phyloP scores from a whole-genome alignment of 2,329 filamentous ascomycete species.

The Mollisiaceae sp. region DNA sequence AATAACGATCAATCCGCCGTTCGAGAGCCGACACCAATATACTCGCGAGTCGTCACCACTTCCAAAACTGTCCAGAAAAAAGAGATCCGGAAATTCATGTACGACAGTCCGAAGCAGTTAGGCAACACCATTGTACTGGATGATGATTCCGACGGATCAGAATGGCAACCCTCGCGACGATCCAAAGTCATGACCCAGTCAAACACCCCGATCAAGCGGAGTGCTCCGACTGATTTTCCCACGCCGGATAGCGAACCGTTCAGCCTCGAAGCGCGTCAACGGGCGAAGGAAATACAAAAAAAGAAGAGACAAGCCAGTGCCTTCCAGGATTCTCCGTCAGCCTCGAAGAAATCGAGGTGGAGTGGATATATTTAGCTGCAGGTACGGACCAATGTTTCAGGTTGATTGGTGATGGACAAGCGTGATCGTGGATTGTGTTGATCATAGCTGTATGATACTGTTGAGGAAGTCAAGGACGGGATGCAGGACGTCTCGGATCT shows the following conservation, averaged over 20 bases:
- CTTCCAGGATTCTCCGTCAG: background rate
- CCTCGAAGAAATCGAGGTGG: background rate
- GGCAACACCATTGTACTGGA: background rate
- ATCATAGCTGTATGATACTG: no score
- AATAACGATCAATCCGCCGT: background rate
- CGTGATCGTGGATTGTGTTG: no score
- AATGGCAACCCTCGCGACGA: background rate
- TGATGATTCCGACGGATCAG: background rate
- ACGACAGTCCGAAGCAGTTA: background rate
- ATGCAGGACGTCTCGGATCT: no score
- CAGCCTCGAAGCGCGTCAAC: background rate
- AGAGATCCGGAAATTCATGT: background rate
- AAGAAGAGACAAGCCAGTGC: background rate
- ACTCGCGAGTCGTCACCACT: background rate
- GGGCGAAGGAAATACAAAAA: background rate
- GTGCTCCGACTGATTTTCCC: no score
- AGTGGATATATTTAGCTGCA: background rate
- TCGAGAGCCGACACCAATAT: background rate
- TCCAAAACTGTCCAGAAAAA: slow-evolving; percentile 1
- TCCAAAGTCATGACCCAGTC: background rate
- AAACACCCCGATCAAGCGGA: background rate
- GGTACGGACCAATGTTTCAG: background rate
- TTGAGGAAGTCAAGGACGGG: no score
- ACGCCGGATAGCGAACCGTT: background rate
- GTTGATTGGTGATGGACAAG: no score